phyloP scores from a whole-genome alignment of 2,329 filamentous ascomycete species.

The Colletotrichum truncatum region DNA sequence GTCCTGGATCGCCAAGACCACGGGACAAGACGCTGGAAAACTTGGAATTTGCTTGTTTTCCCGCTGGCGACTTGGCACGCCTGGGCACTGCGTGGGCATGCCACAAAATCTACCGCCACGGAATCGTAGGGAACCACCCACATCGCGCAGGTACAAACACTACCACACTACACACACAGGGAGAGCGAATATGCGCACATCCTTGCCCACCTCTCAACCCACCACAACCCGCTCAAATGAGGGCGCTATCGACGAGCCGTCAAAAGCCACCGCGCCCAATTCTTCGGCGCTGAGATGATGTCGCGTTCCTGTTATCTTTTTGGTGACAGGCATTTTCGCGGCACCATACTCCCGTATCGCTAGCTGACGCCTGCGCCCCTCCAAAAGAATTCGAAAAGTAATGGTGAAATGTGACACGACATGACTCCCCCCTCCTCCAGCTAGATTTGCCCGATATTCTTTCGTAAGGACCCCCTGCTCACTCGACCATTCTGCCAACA shows the following conservation, averaged over 20 bases:
- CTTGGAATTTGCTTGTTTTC: conserved; percentile 31
- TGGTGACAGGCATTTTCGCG: not conserved
- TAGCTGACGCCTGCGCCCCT: too few relatives aligned
- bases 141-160: too few relatives aligned
- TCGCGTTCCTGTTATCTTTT: not conserved
- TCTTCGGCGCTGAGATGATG: conserved; percentile 8
- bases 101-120: not conserved
- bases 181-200: not conserved
- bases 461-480: not conserved
- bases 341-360: not conserved
- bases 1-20: conserved; percentile 29
- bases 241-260: conserved; percentile 1
- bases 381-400: too few relatives aligned
- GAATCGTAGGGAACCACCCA: too few relatives aligned
- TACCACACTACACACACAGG: not conserved
- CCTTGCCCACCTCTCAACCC: not conserved
- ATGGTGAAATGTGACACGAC: conserved; percentile 4
- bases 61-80: conserved; percentile 25
- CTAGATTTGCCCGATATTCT: not conserved
- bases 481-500: not conserved
- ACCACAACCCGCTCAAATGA: not conserved
- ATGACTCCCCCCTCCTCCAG: not conserved
- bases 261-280: conserved; percentile 6
- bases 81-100: conserved; percentile 22
- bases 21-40: conserved; percentile 29